A percentile compares a stretch with the other conserved stretches of the same genome.
phyloP scores from a whole-genome alignment of 1,284 basidiomycete genomes.

The Apiotrichum sp. region DNA sequence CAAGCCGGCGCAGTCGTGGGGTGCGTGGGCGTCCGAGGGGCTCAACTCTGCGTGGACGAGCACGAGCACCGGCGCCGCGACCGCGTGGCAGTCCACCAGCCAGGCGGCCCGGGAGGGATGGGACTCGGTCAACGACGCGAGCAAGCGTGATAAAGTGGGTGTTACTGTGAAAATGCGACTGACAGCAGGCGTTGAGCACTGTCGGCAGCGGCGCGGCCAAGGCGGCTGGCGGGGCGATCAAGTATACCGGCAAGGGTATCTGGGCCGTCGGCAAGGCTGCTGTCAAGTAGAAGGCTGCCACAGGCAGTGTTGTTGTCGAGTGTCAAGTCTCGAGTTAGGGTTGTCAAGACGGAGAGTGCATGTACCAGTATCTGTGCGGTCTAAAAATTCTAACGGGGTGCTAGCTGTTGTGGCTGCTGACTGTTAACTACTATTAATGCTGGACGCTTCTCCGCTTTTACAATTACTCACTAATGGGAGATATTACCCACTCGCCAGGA shows the following conservation, averaged over 20 bases:
- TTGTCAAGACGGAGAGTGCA: too few relatives aligned
- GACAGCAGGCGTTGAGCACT: constrained; percentile 10
- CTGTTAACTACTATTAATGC: too few relatives aligned
- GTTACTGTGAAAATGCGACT: not conserved
- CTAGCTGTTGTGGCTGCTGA: too few relatives aligned
- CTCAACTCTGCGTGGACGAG: not conserved
- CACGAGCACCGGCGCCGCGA: constrained; percentile 2
- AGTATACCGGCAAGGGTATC: constrained; percentile 20
- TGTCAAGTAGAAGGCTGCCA: not conserved
- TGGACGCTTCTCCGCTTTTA: too few relatives aligned
- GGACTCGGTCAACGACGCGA: constrained; percentile 4
- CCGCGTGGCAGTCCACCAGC: constrained; percentile 9
- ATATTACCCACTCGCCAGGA: too few relatives aligned
- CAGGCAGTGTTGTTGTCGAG: too few relatives aligned
- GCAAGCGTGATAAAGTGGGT: constrained; percentile 12
- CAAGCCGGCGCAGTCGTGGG: not conserved
- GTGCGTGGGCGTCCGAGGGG: not conserved
- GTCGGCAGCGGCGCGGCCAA: constrained; percentile 15
- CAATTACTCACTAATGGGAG: too few relatives aligned
- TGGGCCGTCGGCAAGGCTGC: constrained; percentile 22
- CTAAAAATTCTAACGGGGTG: too few relatives aligned
- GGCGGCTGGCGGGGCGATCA: constrained; percentile 18
- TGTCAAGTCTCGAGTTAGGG: too few relatives aligned
- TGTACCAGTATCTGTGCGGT: too few relatives aligned
- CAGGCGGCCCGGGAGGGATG: constrained; percentile 4